These are phyloP conservation scores for Colletotrichum cordylinicola DNA, from an alignment of 2,329 filamentous ascomycete genomes.

Conservation along the genomic window DNA sequence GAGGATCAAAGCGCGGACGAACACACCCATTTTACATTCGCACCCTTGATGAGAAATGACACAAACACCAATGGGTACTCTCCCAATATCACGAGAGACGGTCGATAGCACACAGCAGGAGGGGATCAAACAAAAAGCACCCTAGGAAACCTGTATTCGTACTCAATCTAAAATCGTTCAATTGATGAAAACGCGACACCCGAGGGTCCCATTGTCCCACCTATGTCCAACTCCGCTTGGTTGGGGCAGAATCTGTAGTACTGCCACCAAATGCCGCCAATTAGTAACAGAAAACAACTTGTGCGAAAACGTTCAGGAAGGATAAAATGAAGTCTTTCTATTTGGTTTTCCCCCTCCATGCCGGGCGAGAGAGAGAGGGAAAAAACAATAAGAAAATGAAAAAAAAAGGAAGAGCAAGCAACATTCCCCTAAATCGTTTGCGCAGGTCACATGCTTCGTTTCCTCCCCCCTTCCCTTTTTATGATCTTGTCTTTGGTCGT, in stretches of 20 bases:
- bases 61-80: background rate
- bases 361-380: background rate
- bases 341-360: background rate
- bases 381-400: background rate
- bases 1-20: background rate
- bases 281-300: background rate
- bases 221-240: conserved; percentile 1
- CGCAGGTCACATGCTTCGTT: background rate
- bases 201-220: background rate
- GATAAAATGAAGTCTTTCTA: background rate
- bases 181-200: conserved; percentile 1
- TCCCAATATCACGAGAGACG: background rate
- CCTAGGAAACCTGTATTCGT: conserved; percentile 7
- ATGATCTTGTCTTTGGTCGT: background rate
- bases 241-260: background rate
- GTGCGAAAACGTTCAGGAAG: background rate
- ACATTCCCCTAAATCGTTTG: background rate
- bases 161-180: conserved; percentile 10
- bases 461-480: background rate
- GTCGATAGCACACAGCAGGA: background rate
- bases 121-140: background rate
- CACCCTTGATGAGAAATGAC: background rate
- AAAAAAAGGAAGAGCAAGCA: background rate
- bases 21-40: background rate
- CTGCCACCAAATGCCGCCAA: conserved; percentile 14